Base-by-base conservation (phyloP, 164 flowering plant genomes). In the Aristolochia fimbriata region DNA sequence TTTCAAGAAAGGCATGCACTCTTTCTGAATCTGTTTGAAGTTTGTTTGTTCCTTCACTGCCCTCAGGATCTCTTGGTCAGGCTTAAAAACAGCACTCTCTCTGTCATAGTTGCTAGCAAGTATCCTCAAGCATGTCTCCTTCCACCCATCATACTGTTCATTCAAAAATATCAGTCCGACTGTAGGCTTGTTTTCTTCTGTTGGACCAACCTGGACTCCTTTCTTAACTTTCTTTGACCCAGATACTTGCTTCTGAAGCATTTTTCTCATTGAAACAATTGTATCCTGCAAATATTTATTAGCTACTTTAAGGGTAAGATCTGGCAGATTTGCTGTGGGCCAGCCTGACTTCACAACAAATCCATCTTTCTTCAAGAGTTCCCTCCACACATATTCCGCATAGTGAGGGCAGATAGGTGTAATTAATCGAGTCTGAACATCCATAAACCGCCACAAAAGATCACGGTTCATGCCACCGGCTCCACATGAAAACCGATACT, bases 361-460 rank as follows among this genome's bases (percentile, higher is more conserved):
- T 6, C 92, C 91, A 21, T 81, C 78, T 71, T 79, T 89, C 71
- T 80, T 82, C 79, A 91, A 68, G 49, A 88, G 72, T 64, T 73
- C 83, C 63, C 77, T 78, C 96, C 96, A 88, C 14, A 83, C 88
- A 68, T 77, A 76, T 53, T 91, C 97, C 1, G 82, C 87, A 70
- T 84, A 91, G 61, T 91, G 97, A 0, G 97, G 97, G 68, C 96
- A 88, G 12, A 91, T 83, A 30, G 97, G 97, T 37, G 94, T 68
- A 7, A 91, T 75, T n/a, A 91, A 77, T 0, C 92, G 83, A 27
- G 92, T 89, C 71, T 89, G 92, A 60, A 87, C 90, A 74, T 87
- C 97, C 89, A 89, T 85, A 70, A 85, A 90, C 19, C 77, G 75
- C 75, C 65, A 68, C 21, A 87, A 71, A 55, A 90, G 67, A 55